phyloP scores from a whole-genome alignment of 2,329 filamentous ascomycete species.

The Xenosphaeropsis pyriputrescens region DNA sequence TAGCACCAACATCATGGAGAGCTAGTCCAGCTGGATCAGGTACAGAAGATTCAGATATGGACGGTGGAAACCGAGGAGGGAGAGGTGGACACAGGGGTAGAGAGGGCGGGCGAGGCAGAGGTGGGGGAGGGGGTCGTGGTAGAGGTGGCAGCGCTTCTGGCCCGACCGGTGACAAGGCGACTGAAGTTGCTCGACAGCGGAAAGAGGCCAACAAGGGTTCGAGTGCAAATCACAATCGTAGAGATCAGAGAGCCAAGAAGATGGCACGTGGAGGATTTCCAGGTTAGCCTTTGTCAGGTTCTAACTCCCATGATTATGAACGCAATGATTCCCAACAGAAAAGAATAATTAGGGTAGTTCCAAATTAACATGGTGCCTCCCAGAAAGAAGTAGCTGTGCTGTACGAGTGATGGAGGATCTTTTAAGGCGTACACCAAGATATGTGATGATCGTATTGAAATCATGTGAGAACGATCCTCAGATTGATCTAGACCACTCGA shows the following conservation, averaged over 20 bases:
- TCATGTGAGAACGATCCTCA: too few relatives aligned
- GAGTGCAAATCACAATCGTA: constrained; percentile 73
- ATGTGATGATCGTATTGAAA: too few relatives aligned
- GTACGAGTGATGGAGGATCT: too few relatives aligned
- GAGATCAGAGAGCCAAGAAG: constrained; percentile 53
- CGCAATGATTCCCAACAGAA: too few relatives aligned
- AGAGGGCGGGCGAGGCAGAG: constrained; percentile 27
- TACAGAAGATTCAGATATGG: constrained; percentile 38
- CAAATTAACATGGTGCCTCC: too few relatives aligned
- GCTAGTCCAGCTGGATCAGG: constrained; percentile 36
- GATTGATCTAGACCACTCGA: too few relatives aligned
- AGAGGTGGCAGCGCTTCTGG: constrained; percentile 48
- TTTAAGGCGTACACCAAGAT: too few relatives aligned
- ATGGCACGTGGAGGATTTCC: constrained; percentile 40
- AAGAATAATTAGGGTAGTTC: too few relatives aligned
- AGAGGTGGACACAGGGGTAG: constrained; percentile 27
- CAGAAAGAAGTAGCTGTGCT: too few relatives aligned
- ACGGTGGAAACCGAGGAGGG: constrained; percentile 26
- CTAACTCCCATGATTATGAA: too few relatives aligned
- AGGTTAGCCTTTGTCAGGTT: constrained; percentile 4
- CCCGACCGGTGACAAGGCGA: constrained; percentile 52
- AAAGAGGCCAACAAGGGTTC: constrained; percentile 78
- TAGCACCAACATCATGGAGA: constrained; percentile 53
- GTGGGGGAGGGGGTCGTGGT: constrained; percentile 34
- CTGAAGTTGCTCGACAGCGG: constrained; percentile 52